These are phyloP conservation scores for Suillus bovinus DNA, from an alignment of 768 basidiomycete genomes.

Conservation along the genomic window DNA sequence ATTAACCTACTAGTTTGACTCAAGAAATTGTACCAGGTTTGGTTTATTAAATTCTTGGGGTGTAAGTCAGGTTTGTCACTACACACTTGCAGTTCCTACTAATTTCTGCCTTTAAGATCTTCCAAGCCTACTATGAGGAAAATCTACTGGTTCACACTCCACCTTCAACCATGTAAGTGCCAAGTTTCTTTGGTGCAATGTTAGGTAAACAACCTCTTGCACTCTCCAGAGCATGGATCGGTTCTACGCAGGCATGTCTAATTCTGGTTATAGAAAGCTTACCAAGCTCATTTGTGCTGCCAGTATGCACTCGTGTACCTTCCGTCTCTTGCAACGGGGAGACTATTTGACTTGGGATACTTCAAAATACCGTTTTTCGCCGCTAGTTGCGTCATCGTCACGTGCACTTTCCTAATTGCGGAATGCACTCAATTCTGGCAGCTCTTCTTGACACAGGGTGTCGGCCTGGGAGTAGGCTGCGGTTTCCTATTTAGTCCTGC, in stretches of 20 bases:
- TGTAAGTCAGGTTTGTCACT: slow-evolving; percentile 38
- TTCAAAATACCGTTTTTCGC: slow-evolving; percentile 50
- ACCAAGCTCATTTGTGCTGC: neutral
- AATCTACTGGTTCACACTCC: slow-evolving; percentile 42
- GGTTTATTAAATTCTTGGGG: slow-evolving; percentile 79
- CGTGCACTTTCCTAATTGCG: slow-evolving; percentile 61
- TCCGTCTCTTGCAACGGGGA: slow-evolving; percentile 62
- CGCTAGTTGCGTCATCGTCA: slow-evolving; percentile 51
- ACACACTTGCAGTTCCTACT: neutral
- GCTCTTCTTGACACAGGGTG: too few species aligned
- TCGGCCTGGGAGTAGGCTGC: too few species aligned
- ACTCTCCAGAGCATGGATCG: slow-evolving; percentile 69
- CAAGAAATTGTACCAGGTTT: slow-evolving; percentile 39
- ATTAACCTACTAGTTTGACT: neutral
- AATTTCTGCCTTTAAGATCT: slow-evolving; percentile 43
- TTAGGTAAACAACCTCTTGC: neutral
- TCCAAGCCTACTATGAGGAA: slow-evolving; percentile 70
- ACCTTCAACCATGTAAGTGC: slow-evolving; percentile 61
- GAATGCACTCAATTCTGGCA: too few species aligned
- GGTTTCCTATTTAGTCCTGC: too few species aligned
- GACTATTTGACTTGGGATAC: slow-evolving; percentile 74
- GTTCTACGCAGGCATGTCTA: slow-evolving; percentile 63
- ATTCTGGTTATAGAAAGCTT: neutral
- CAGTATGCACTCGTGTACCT: slow-evolving; percentile 66
- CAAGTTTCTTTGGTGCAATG: neutral